Percentiles rank a stretch among this genome's conserved stretches.
Conservation (phyloP, 805 yeast genomes). For the Wickerhamomyces chaumierensis region DNA sequence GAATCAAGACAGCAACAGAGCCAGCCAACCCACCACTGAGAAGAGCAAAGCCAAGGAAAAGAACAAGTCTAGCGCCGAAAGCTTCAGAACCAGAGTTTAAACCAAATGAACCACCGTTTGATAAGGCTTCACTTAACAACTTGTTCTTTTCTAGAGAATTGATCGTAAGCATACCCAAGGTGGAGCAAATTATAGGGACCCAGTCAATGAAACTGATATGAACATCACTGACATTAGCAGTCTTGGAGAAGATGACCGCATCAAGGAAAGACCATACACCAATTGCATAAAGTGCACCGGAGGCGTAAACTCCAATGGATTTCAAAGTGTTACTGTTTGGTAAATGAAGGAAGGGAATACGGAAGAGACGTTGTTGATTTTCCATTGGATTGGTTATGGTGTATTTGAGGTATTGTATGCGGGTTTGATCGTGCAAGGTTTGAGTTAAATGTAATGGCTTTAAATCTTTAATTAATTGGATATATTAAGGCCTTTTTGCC, state of each 20-base stretch:
- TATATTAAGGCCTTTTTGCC: too few relatives aligned
- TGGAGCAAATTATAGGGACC: slow-evolving; percentile 85
- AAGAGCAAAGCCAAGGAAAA: slow-evolving; percentile 86
- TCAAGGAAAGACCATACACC: slow-evolving; percentile 89
- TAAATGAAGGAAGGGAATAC: slow-evolving; percentile 51
- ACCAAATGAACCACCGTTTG: slow-evolving; percentile 15
- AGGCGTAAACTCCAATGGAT: slow-evolving; percentile 63
- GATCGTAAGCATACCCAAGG: slow-evolving; percentile 79
- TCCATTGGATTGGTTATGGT: slow-evolving; percentile 18
- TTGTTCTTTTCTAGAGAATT: slow-evolving; percentile 33
- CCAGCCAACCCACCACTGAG: slow-evolving; percentile 94
- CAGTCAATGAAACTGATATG: slow-evolving; percentile 91
- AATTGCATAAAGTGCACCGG: slow-evolving; percentile 68
- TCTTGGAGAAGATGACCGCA: slow-evolving; percentile 76
- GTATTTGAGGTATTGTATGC: background rate
- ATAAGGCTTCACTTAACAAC: slow-evolving; percentile 23
- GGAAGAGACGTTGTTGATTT: slow-evolving; percentile 40
- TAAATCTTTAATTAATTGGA: too few relatives aligned
- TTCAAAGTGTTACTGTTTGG: slow-evolving; percentile 65
- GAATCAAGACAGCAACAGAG: slow-evolving; percentile 73
- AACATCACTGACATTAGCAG: slow-evolving; percentile 73
- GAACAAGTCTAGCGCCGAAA: slow-evolving; percentile 62
- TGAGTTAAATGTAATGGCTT: background rate
- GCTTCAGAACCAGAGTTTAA: background rate
- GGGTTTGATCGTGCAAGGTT: background rate